Base-by-base conservation (phyloP, 768 basidiomycete species). In the Fistulinella prunicolor region DNA sequence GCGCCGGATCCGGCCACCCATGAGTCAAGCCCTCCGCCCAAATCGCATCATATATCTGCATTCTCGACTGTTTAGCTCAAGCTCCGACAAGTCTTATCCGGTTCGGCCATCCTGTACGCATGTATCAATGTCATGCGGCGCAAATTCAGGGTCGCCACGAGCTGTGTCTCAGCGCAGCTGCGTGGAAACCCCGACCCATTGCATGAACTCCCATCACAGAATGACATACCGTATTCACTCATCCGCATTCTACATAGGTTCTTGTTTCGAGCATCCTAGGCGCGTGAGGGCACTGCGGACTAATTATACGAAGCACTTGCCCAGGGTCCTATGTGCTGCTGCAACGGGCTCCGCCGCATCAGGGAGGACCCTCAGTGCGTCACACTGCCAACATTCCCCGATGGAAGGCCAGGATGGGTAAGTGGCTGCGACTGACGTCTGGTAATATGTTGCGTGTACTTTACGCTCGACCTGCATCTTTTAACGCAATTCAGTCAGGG, bases 11-110 rank as follows among this genome's bases (percentile, higher is more conserved):
- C 46, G 53, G 49, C 40, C 36, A 22, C 32, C 28, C 42, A 17
- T n/a, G 7, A 28, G 20, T 10, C 14, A 37, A 37, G 42, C 61
- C 62, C 63, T 66, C 61, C 61, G 61, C 63, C 63, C 63, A 61
- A 19, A 29, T 55, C 63, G 63, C 56, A 56, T 54, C 58, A 53
- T 32, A n/a, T n/a, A 28, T 16, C 16, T 45, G 13, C 46, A 36
- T 57, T 63, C 48, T 58, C 44, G 51, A 49, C 55, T 47, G 26
- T 19, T 45, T 26, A 41, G 30, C 57, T 51, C 46, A 56, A 51
- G 54, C 50, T 64, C 60, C 59, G 54, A 61, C 40, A 14, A 32
- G 30, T 41, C 38, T 30, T 26, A 32, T 43, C 55, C 38, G 21
- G 38, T 22, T 45, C 28, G 24, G 46, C 38, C 51, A 49, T 50